Base-by-base conservation (phyloP, 2,329 filamentous ascomycete genomes). In the Calonectria fujianensis region DNA sequence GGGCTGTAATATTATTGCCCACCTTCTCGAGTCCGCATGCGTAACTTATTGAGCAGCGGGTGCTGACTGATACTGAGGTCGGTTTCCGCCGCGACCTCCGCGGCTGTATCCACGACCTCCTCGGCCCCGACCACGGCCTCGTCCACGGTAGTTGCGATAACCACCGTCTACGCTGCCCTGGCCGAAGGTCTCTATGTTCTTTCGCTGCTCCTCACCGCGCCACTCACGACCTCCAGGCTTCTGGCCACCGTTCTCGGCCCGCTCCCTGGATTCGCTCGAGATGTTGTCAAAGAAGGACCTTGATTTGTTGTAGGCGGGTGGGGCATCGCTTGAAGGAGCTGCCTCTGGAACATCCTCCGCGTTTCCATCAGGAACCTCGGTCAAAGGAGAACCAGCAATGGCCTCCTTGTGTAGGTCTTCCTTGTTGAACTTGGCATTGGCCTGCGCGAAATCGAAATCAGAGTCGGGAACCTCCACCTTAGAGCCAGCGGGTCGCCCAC, bases 271-370 rank as follows among this genome's bases (percentile, higher is more conserved):
- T 84, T 99, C 97, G 78, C 95, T 98, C 0, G 95, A 98, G 77
- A 99, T 98, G 85, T 99, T 98, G 86, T 99, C 97, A 83, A 99
- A 99, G 89, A 99, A 99, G 1, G 95, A 98, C 4, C 88, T 92
- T 7, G 93, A 90, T 86, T 96, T 98, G 88, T 98, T 96, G 87
- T 99, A 99, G 0, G 92, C 89, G 16, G 85, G 78, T 18, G 88
- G 86, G 9, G 88, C 87, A 24, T 85, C 82, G 16, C 88, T 85
- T 1, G 89, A 85, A 18, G 85, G 83, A 11, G 76, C 37, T 1
- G 89, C 84, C 48, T 88, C 86, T 3, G 81, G 80, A 14, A 84
- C 83, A 31, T 89, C 85, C 0, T 84, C 76, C 11, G 80, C 79
- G 14, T 83, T 76, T 9, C 85, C 86, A 39, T 87, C 87, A 0